Evolutionary conservation across 805 yeast species (phyloP).

Genomic region (Suhomyces vadensis): DNA sequence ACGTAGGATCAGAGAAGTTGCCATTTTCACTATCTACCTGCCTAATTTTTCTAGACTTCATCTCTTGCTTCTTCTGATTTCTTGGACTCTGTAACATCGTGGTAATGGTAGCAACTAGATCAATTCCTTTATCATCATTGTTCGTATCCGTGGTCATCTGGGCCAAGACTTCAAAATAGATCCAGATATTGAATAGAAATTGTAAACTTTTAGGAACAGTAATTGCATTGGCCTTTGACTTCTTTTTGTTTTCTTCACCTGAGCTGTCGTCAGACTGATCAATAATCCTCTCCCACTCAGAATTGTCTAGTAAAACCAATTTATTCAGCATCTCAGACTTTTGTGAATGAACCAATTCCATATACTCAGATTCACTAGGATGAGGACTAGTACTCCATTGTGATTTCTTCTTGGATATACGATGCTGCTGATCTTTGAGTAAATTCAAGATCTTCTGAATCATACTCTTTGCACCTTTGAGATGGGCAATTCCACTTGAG

Average conservation of each 20-base stretch:
- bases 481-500: slow-evolving; percentile 67
- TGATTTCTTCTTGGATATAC: slow-evolving; percentile 12
- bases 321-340: slow-evolving; percentile 19
- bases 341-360: slow-evolving; percentile 6
- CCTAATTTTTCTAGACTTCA: slow-evolving; percentile 7
- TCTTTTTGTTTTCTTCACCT: background rate
- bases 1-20: slow-evolving; percentile 2
- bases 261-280: slow-evolving; percentile 8
- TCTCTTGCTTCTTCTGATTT: slow-evolving; percentile 14
- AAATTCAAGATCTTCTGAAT: slow-evolving; percentile 46
- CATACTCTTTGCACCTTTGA: slow-evolving; percentile 65
- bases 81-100: slow-evolving; percentile 27
- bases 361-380: slow-evolving; percentile 6
- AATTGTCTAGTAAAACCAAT: slow-evolving; percentile 32
- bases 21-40: slow-evolving; percentile 2
- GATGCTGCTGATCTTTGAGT: slow-evolving; percentile 26
- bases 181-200: slow-evolving; percentile 63
- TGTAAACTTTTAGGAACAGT: slow-evolving; percentile 45
- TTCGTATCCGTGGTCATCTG: slow-evolving; percentile 58
- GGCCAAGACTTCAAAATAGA: slow-evolving; percentile 66
- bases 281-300: slow-evolving; percentile 34
- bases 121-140: slow-evolving; percentile 45
- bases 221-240: slow-evolving; percentile 6
- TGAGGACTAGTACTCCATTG: slow-evolving; percentile 12
- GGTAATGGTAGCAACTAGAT: slow-evolving; percentile 43